A percentile compares a stretch with the other conserved stretches of the same genome.
These are phyloP conservation scores for Pueraria montana DNA, from an alignment of 306 rosid genomes.

Conservation along the genomic window DNA sequence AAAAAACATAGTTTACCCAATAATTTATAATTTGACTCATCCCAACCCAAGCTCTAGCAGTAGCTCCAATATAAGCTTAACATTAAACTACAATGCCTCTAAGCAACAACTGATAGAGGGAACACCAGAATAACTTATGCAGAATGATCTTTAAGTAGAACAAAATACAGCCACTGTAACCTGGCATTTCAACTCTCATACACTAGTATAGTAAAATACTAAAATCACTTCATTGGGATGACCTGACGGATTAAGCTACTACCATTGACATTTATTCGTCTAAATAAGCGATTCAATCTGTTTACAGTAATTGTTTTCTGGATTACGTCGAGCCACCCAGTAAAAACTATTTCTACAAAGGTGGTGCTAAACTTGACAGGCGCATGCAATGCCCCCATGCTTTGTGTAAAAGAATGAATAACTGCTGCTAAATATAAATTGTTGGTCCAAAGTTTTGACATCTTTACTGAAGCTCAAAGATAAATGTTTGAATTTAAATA, in stretches of 20 bases:
- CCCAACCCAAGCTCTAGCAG: no score
- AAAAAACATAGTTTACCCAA: no score
- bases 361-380: conserved; percentile 4
- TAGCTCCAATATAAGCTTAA: no score
- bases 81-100: no score
- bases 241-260: no score
- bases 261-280: background rate
- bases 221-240: background rate
- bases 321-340: background rate
- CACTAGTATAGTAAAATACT: background rate
- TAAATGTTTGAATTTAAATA: background rate
- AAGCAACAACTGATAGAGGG: no score
- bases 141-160: background rate
- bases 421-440: background rate
- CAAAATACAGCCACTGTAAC: background rate
- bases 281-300: background rate
- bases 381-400: background rate
- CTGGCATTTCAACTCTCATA: background rate
- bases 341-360: background rate
- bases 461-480: background rate
- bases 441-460: background rate
- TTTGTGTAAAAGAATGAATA: conserved; percentile 5
- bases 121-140: conserved; percentile 29
- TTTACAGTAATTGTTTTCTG: background rate
- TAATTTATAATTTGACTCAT: no score